A percentile compares a stretch with the other conserved stretches of the same genome.
phyloP scores from a whole-genome alignment of 1,139 yeast species.

The Sugiyamaella novakii region DNA sequence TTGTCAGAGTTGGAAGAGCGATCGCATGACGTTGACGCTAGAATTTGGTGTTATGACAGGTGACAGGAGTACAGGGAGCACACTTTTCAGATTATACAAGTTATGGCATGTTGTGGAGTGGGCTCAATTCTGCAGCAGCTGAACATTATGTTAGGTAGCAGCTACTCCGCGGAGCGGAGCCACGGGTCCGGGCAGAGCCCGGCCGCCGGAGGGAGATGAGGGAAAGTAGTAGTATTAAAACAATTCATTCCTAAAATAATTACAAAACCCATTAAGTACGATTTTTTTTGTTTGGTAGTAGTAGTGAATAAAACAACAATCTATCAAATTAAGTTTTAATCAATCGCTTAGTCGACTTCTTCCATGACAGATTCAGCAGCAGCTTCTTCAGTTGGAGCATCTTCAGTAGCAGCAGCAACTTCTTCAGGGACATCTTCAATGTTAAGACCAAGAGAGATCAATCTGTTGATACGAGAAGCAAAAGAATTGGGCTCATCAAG shows the following conservation, averaged over 20 bases:
- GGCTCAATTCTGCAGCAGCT: no score
- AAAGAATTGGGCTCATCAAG: constrained; percentile 97
- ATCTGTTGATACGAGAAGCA: constrained; percentile 97
- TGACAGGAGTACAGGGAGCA: no score
- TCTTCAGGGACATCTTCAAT: constrained; percentile 85
- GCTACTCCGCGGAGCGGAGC: no score
- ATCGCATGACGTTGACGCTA: no score
- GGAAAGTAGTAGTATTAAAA: constrained; percentile 2
- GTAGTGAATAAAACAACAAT: neutral
- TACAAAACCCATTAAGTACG: constrained; percentile 13
- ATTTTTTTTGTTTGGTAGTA: neutral
- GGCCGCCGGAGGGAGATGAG: constrained; percentile 4
- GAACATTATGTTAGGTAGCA: no score
- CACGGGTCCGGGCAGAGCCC: constrained; percentile 2
- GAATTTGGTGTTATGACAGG: no score
- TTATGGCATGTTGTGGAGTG: no score
- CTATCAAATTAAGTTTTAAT: neutral
- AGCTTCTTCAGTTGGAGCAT: constrained; percentile 61
- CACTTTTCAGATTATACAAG: no score
- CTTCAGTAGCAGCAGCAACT: constrained; percentile 51
- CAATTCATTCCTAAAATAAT: constrained; percentile 17
- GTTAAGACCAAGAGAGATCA: constrained; percentile 96
- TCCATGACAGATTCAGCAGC: constrained; percentile 91
- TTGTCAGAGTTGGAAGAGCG: no score
- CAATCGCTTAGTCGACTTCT: constrained; percentile 83